Conservation (phyloP, 805 yeast genomes). For the Crinitomyces ghanaensis region DNA sequence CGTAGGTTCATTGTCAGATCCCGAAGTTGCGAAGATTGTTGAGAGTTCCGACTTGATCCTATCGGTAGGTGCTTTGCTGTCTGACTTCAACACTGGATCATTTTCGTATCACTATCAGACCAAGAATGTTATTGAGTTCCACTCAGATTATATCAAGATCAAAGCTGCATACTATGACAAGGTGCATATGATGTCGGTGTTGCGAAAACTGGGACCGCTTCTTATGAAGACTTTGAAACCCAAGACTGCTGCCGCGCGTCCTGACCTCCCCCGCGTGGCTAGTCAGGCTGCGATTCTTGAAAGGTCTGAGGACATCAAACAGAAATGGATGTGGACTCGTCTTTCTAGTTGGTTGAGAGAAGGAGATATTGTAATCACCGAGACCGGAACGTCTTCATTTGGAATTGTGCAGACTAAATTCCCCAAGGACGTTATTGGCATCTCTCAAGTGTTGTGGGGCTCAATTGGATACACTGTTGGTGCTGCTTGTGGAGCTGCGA, state of each 20-base stretch:
- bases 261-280: constrained; percentile 41
- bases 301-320: constrained; percentile 21
- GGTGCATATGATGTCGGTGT: constrained; percentile 38
- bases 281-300: constrained; percentile 33
- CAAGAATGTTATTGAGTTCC: constrained; percentile 43
- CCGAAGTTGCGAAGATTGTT: constrained; percentile 60
- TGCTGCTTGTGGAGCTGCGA: constrained; percentile 49
- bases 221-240: constrained; percentile 2
- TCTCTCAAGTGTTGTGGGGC: constrained; percentile 56
- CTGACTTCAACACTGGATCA: constrained; percentile 87
- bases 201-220: constrained; percentile 21
- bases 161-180: constrained; percentile 42
- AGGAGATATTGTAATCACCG: constrained; percentile 49
- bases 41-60: constrained; percentile 65
- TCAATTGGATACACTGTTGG: constrained; percentile 58
- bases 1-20: constrained; percentile 68
- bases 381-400: constrained; percentile 56
- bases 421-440: constrained; percentile 40
- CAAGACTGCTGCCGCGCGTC: constrained; percentile 25
- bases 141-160: constrained; percentile 43
- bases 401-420: constrained; percentile 47
- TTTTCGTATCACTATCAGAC: constrained; percentile 45
- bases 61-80: constrained; percentile 71
- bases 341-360: constrained; percentile 40
- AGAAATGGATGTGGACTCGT: constrained; percentile 40